phyloP scores from a whole-genome alignment of 495 filamentous ascomycete genomes.

The Penicillium steckii region DNA sequence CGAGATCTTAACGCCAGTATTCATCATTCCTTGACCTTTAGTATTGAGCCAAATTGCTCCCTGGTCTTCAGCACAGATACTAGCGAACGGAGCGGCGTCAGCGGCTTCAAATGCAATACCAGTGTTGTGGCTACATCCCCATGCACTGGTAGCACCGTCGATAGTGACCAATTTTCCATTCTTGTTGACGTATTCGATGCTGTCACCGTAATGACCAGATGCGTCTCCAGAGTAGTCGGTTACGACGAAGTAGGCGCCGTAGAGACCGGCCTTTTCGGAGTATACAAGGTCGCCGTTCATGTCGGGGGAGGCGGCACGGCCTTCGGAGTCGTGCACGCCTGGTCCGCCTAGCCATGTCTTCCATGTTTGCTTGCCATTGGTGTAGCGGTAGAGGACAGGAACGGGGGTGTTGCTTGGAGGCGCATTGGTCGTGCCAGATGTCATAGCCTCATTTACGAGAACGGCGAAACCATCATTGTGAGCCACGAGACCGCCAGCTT shows the following conservation, averaged over 20 bases:
- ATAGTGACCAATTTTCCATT: conserved; percentile 42
- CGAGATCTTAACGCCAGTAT: conserved; percentile 49
- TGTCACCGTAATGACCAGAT: conserved; percentile 53
- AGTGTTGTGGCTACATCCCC: conserved; percentile 60
- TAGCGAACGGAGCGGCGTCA: conserved; percentile 47
- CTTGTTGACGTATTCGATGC: conserved; percentile 49
- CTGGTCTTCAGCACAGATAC: conserved; percentile 55
- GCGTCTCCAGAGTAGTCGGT: conserved; percentile 51
- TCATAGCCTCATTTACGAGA: conserved; percentile 48
- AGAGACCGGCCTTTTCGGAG: conserved; percentile 46
- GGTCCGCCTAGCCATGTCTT: conserved; percentile 52
- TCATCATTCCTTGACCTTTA: conserved; percentile 48
- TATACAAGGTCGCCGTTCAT: conserved; percentile 56
- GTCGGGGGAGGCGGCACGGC: conserved; percentile 46
- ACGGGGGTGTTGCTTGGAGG: conserved; percentile 46
- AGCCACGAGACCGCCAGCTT: conserved; percentile 53
- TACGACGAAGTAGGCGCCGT: conserved; percentile 56
- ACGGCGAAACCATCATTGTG: conserved; percentile 57
- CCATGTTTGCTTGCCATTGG: conserved; percentile 46
- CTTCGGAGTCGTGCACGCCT: conserved; percentile 40
- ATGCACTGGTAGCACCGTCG: conserved; percentile 43
- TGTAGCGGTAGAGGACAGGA: conserved; percentile 48
- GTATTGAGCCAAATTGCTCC: conserved; percentile 60
- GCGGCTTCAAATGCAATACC: conserved; percentile 57
- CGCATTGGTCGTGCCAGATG: conserved; percentile 43